phyloP scores from a whole-genome alignment of 176 grass and related monocot genomes.

The Musa itinerans region DNA sequence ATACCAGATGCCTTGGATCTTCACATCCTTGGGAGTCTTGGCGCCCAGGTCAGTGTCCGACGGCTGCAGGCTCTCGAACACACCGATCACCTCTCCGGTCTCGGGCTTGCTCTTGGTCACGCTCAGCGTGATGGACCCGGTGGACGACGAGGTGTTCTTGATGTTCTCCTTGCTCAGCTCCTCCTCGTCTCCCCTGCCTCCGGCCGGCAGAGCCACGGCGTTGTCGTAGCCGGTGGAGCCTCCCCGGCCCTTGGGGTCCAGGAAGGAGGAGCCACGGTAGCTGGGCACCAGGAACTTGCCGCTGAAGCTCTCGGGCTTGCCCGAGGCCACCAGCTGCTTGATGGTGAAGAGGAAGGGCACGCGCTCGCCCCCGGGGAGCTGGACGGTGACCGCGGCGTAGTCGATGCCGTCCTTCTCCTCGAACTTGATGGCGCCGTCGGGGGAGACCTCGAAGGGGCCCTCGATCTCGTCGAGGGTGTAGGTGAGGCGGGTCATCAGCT shows the following conservation, averaged over 20 bases:
- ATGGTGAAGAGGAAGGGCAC: conserved; percentile 7
- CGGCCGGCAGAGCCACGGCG: conserved; percentile 3
- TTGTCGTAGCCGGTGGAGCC: conserved; percentile 8
- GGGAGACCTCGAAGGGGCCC: neutral
- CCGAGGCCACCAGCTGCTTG: conserved; percentile 11
- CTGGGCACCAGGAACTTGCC: conserved; percentile 6
- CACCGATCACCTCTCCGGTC: conserved; percentile 5
- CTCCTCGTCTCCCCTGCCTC: neutral
- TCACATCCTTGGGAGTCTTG: conserved; percentile 6
- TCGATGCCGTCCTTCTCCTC: conserved; percentile 6
- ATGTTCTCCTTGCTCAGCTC: conserved; percentile 6
- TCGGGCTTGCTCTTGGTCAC: conserved; percentile 7
- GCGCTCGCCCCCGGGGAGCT: neutral
- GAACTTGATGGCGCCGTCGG: conserved; percentile 7
- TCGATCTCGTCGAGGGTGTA: conserved; percentile 13
- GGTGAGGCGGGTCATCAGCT: conserved; percentile 6
- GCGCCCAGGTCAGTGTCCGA: conserved; percentile 8
- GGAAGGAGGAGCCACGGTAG: neutral
- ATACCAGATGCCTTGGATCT: conserved; percentile 2
- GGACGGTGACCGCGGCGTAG: neutral
- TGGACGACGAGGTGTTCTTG: neutral
- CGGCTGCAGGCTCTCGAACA: conserved; percentile 12
- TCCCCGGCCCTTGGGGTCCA: neutral
- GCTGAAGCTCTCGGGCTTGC: conserved; percentile 13
- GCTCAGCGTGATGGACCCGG: conserved; percentile 1